Evolutionary conservation across 2,329 filamentous ascomycete species (phyloP).

Genomic region (Diaporthe destruens): DNA sequence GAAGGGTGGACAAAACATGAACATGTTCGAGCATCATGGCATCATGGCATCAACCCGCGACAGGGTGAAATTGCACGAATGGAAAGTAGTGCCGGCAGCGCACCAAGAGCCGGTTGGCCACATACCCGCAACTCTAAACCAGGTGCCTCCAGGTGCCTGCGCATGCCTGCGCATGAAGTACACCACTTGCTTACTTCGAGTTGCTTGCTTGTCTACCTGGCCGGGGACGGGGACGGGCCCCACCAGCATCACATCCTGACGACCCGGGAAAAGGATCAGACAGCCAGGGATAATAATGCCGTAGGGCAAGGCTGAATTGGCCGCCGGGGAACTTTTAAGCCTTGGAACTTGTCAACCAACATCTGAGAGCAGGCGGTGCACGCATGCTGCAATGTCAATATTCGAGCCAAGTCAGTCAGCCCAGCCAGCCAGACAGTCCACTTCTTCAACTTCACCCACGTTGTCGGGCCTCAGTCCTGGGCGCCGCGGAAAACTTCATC

Average conservation of each 20-base stretch:
- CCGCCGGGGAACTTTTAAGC: not conserved
- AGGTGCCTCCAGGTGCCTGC: not conserved
- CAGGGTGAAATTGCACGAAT: constrained; percentile 30
- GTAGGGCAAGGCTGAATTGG: constrained; percentile 8
- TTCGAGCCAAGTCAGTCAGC: too few species aligned
- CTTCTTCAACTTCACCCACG: not conserved
- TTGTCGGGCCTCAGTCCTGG: not conserved
- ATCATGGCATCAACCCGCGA: constrained; percentile 32
- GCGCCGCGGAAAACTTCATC: constrained; percentile 11
- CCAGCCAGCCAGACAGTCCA: too few species aligned
- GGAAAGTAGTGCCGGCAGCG: constrained; percentile 10
- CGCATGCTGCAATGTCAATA: too few species aligned
- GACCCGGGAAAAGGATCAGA: not conserved
- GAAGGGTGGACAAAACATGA: constrained; percentile 1
- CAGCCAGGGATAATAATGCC: not conserved
- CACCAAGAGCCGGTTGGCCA: constrained; percentile 27
- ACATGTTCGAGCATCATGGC: constrained; percentile 16
- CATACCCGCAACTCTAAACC: constrained; percentile 31
- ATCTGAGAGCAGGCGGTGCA: not conserved
- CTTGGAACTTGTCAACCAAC: too few species aligned
- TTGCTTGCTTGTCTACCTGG: not conserved
- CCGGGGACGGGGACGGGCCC: constrained; percentile 12
- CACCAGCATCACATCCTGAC: constrained; percentile 24
- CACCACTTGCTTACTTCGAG: not conserved
- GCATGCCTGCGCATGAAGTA: constrained; percentile 11